phyloP scores from a whole-genome alignment of 192 early-diverging fungal genomes.

The Mortierella hygrophila region DNA sequence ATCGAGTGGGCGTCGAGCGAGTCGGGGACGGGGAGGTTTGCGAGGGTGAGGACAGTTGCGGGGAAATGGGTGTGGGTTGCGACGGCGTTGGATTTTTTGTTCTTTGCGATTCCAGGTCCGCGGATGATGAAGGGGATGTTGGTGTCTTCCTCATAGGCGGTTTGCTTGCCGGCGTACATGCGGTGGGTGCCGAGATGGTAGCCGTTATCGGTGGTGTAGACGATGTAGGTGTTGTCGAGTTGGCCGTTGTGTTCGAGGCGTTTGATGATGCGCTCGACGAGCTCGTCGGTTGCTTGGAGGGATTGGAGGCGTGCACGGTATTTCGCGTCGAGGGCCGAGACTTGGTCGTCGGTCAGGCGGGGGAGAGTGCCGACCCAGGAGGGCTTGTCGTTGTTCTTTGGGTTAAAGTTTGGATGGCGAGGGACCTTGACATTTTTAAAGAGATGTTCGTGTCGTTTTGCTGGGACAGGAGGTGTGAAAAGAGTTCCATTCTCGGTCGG shows the following conservation, averaged over 20 bases:
- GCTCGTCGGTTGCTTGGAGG: slow-evolving; percentile 73
- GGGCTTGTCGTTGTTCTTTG: slow-evolving; percentile 63
- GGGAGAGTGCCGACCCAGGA: slow-evolving; percentile 65
- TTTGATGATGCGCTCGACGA: slow-evolving; percentile 67
- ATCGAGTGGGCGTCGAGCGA: slow-evolving; percentile 70
- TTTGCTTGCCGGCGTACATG: slow-evolving; percentile 70
- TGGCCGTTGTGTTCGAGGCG: slow-evolving; percentile 61
- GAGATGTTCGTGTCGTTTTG: slow-evolving; percentile 66
- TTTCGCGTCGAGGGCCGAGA: slow-evolving; percentile 60
- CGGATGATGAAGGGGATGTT: slow-evolving; percentile 72
- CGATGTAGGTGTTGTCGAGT: slow-evolving; percentile 71
- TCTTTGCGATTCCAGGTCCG: slow-evolving; percentile 71
- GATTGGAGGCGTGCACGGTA: slow-evolving; percentile 69
- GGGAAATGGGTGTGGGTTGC: slow-evolving; percentile 72
- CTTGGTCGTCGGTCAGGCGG: slow-evolving; percentile 46
- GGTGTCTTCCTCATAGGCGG: slow-evolving; percentile 74
- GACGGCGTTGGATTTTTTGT: slow-evolving; percentile 53
- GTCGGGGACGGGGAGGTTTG: slow-evolving; percentile 54
- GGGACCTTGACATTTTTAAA: slow-evolving; percentile 69
- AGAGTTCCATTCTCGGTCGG: slow-evolving; percentile 26
- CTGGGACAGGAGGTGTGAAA: slow-evolving; percentile 68
- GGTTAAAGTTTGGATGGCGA: slow-evolving; percentile 69
- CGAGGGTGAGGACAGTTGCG: slow-evolving; percentile 71
- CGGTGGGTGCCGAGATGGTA: slow-evolving; percentile 77
- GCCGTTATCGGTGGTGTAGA: slow-evolving; percentile 78